Evolutionary conservation across 2,329 filamentous ascomycete species (phyloP).

Genomic region (Penicillium sp.): DNA sequence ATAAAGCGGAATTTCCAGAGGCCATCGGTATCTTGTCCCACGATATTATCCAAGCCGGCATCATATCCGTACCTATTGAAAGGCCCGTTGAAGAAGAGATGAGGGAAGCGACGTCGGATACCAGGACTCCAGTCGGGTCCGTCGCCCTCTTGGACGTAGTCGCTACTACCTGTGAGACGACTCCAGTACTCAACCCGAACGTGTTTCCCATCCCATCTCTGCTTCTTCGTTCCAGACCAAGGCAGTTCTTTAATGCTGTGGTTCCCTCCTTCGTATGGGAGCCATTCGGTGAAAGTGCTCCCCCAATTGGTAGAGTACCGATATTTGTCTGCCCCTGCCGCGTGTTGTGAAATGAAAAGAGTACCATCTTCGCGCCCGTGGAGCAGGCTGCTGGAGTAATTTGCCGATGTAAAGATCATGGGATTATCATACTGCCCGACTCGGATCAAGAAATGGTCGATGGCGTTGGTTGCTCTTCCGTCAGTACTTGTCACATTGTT

Average conservation of each 20-base stretch:
- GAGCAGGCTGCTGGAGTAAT: conserved; percentile 59
- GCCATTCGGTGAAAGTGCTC: conserved; percentile 60
- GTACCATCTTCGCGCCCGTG: conserved; percentile 44
- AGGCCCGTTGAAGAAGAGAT: conserved; percentile 61
- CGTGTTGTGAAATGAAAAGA: conserved; percentile 57
- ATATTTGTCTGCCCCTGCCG: conserved; percentile 62
- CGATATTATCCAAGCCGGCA: conserved; percentile 55
- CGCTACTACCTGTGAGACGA: conserved; percentile 58
- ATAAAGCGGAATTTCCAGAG: conserved; percentile 62
- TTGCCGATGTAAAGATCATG: conserved; percentile 59
- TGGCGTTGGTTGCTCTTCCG: conserved; percentile 50
- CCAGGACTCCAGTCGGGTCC: conserved; percentile 37
- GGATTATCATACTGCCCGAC: conserved; percentile 60
- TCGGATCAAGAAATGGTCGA: conserved; percentile 63
- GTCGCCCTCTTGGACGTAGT: conserved; percentile 62
- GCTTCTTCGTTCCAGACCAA: conserved; percentile 60
- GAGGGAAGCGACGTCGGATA: conserved; percentile 56
- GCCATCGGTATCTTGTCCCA: conserved; percentile 52
- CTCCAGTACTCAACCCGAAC: conserved; percentile 65
- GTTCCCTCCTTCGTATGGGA: conserved; percentile 55
- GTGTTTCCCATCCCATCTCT: conserved; percentile 63
- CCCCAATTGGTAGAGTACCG: conserved; percentile 64
- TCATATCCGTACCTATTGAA: conserved; percentile 67
- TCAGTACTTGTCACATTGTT: conserved; percentile 52
- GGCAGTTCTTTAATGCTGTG: conserved; percentile 48